Evolutionary conservation across 768 basidiomycete genomes (phyloP), one percentile per base, ranked within the genome.

Genomic region (Hortiboletus campestris): DNA sequence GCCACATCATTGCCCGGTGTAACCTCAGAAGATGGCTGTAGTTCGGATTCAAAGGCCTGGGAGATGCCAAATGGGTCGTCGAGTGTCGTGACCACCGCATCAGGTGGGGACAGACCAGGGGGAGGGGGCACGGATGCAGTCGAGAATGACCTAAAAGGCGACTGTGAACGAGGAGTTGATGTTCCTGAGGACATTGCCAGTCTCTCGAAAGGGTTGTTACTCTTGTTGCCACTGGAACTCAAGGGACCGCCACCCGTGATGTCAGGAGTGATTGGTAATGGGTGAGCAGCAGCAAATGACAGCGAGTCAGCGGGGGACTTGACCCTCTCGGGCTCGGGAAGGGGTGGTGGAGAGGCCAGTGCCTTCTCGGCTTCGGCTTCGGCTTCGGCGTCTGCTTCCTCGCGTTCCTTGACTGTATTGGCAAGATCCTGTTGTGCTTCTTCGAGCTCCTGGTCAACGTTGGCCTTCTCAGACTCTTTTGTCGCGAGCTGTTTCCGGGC

Each of bases 161-260:
- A 86, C 56, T 81, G 79, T 2, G 85, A 78, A 34, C 81, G 81
- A 39, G 73, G 69, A 32, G 73, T 72, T 4, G 66, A 62, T 32
- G 70, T 58, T 45, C 74, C 78, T 25, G 75, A 72, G 36, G 78
- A 69, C 75, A 79, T 77, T 2, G 77, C 76, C 31, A 94, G 70
- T 44, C 87, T 77, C 56, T 91, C 94, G 65, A 98, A 98, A 4
- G 94, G 95, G 69, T 98, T 98, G 65, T 88, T 96, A 64, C 90
- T 94, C 76, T 90, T 90, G 52, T 72, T 69, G 43, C 70, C 68
- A 20, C 72, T 57, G 6, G 75, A 72, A 22, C 84, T 79, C 36
- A 74, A 63, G 7, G 85, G 81, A 32, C 43, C 46, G 46, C 59
- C 53, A 40, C 78, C 82, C 1, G 78, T 76, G 8, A 79, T 61